Evolutionary conservation across 352 stramenopile species (phyloP).

Genomic region (Plasmopara viticola): DNA sequence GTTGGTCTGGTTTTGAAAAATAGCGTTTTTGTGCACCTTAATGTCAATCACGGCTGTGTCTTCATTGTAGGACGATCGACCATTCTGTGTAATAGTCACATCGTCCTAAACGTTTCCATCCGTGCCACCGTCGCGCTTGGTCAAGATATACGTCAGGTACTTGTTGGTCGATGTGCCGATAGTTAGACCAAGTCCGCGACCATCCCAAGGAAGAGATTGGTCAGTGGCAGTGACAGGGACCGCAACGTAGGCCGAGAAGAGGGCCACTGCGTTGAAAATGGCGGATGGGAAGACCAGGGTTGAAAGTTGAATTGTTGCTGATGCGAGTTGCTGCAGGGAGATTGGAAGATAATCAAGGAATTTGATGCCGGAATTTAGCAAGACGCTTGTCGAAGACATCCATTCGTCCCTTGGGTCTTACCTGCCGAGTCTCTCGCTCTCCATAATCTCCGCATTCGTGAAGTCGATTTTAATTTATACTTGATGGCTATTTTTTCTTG

Average conservation of each 20-base stretch:
- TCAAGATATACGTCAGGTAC: conserved; percentile 52
- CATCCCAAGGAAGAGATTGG: conserved; percentile 35
- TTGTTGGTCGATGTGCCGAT: conserved; percentile 36
- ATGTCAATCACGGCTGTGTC: conserved; percentile 20
- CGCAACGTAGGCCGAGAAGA: neutral
- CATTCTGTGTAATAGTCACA: conserved; percentile 27
- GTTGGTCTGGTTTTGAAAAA: conserved; percentile 10
- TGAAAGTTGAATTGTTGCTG: no score
- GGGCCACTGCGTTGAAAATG: conserved; percentile 1
- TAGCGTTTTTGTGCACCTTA: conserved; percentile 8
- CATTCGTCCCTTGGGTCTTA: no score
- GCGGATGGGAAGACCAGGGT: conserved; percentile 1
- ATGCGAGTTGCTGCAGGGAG: no score
- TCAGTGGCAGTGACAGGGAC: neutral
- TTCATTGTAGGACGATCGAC: conserved; percentile 38
- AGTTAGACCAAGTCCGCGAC: conserved; percentile 33
- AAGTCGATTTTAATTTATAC: no score
- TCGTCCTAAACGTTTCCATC: conserved; percentile 33
- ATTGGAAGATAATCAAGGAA: no score
- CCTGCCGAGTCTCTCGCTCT: no score
- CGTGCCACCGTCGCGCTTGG: conserved; percentile 31
- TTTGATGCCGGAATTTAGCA: no score
- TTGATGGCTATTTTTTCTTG: no score
- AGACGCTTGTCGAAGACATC: no score
- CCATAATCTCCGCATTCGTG: no score